These are phyloP conservation scores for Aspergillus flavus DNA, from an alignment of 2,329 filamentous ascomycete genomes.

Conservation along the genomic window DNA sequence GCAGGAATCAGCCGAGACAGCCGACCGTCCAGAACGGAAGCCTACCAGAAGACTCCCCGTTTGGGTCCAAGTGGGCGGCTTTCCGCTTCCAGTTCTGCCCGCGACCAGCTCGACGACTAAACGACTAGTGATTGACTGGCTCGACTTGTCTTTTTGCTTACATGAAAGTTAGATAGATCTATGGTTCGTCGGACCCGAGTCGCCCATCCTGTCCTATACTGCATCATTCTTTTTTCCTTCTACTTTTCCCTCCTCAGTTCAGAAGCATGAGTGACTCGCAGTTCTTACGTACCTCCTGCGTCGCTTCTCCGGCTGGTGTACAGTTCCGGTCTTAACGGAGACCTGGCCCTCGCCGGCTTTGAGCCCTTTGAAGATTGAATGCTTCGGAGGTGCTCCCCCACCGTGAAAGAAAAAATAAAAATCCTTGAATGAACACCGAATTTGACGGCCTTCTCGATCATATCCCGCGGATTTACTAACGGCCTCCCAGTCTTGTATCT, in stretches of 20 bases:
- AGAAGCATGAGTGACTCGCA: conserved; percentile 24
- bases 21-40: conserved; percentile 16
- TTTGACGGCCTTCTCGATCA: background rate
- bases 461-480: background rate
- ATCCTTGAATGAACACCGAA: background rate
- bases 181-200: conserved; percentile 17
- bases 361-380: conserved; percentile 6
- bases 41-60: background rate
- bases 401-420: background rate
- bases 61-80: conserved; percentile 14
- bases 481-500: conserved; percentile 9
- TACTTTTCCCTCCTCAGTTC: background rate
- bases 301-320: conserved; percentile 18
- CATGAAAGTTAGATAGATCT: conserved; percentile 10
- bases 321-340: conserved; percentile 26
- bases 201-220: background rate
- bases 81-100: conserved; percentile 23
- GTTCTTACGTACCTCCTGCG: conserved; percentile 13
- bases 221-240: background rate
- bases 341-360: conserved; percentile 20
- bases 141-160: conserved; percentile 12
- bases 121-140: conserved; percentile 1
- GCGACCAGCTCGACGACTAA: conserved; percentile 2
- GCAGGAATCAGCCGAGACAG: conserved; percentile 19
- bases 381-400: conserved; percentile 11